Evolutionary conservation across 1,284 basidiomycete species (phyloP), one percentile per base, ranked within the genome.

Genomic region (Heliocybe sulcata): DNA sequence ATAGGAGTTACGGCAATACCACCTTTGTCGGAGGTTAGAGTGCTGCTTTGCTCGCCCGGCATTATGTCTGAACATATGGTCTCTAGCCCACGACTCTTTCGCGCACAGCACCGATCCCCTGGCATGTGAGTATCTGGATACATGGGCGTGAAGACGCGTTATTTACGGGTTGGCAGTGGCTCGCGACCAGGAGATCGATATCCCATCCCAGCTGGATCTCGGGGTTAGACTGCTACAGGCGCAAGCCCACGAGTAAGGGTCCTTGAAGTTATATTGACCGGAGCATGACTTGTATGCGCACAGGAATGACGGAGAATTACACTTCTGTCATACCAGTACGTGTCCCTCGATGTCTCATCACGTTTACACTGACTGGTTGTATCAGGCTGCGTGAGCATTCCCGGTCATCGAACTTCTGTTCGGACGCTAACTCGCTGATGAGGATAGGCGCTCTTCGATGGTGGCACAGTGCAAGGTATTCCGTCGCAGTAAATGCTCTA

Each of bases 221-320:
- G 90, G 90, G 10, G 79, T 88, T 29, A 74, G 90, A 11, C 72
- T 90, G 54, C 72, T 92, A 2, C 90, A 92, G 67, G 80, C 83
- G 0, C 87, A 91, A 68, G 72, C 81, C 14, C 88, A 90, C 63
- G 71, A 64, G 61, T 62, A 60, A 35, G 67, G 58, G 23, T 35
- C 52, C 20, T 50, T n/a, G 4, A 11, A 4, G 45, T 14, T 22
- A 20, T 27, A 19, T 20, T n/a, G 8, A 20, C 35, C 38, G n/a
- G 14, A 29, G 19, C 42, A 53, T 2, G 23, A 23, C 20, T 53
- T 49, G 47, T 35, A 27, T 16, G 16, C 16, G 11, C 35, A 14
- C 51, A 68, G 67, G 47, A 61, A 64, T 10, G 66, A 72, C 56
- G 66, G 67, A 22, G 69, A 63, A 2, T 70, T 88, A 20, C 79